A percentile compares a stretch with the other conserved stretches of the same genome.
phyloP scores from a whole-genome alignment of 2,329 filamentous ascomycete genomes.

The Fusarium virguliforme region DNA sequence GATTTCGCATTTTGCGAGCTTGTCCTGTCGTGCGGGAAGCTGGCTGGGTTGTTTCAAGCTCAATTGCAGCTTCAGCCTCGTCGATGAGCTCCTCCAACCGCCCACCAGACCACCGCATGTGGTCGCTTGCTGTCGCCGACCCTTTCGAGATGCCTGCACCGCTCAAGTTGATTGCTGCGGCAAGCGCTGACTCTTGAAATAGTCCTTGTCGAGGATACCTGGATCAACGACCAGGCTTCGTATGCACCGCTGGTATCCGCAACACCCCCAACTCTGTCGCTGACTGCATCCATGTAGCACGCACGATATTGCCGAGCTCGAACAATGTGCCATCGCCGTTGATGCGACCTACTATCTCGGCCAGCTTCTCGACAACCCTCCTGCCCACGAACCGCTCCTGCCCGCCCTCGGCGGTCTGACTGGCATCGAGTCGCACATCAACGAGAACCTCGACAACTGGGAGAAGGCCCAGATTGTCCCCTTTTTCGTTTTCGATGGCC shows the following conservation, averaged over 20 bases:
- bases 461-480: constrained; percentile 80
- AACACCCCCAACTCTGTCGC: constrained; percentile 27
- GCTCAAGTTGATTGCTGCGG: constrained; percentile 5
- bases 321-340: constrained; percentile 83
- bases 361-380: constrained; percentile 79
- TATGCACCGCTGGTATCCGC: constrained; percentile 46
- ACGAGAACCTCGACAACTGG: constrained; percentile 82
- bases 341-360: constrained; percentile 93
- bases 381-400: constrained; percentile 87
- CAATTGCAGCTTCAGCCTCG: constrained; percentile 44
- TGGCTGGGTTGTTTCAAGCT: constrained; percentile 29
- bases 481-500: constrained; percentile 92
- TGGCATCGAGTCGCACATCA: constrained; percentile 82
- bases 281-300: constrained; percentile 60
- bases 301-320: constrained; percentile 78
- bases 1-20: constrained; percentile 28
- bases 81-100: constrained; percentile 28
- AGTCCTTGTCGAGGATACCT: constrained; percentile 60
- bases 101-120: constrained; percentile 19
- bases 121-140: constrained; percentile 20
- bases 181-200: constrained; percentile 42
- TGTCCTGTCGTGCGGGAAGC: constrained; percentile 16
- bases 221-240: constrained; percentile 59
- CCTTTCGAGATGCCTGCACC: constrained; percentile 21
- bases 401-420: constrained; percentile 92